Percentiles rank a stretch among this genome's conserved stretches.
Evolutionary conservation across 78 protist species (phyloP).

Genomic region (Dictyostelium discoideum): DNA sequence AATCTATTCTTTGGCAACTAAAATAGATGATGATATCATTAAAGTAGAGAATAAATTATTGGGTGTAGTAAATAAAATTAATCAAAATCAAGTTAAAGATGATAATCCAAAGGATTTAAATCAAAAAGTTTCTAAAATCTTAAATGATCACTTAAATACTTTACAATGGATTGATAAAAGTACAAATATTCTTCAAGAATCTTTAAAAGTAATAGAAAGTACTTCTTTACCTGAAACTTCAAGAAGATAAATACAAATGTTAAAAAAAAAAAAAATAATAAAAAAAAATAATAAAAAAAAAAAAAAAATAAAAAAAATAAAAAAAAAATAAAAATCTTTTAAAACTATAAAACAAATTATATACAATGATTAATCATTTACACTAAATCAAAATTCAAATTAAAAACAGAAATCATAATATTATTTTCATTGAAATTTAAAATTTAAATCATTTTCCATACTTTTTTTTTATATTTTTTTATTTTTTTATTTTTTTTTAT

Average conservation of each 20-base stretch:
- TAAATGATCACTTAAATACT: constrained; percentile 74
- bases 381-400: too few relatives aligned
- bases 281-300: neutral
- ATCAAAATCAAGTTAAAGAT: constrained; percentile 20
- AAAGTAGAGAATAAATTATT: constrained; percentile 47
- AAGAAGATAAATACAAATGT: neutral
- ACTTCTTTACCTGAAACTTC: constrained; percentile 6
- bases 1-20: constrained; percentile 60
- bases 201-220: constrained; percentile 21
- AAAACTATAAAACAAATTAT: too few relatives aligned
- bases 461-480: too few relatives aligned
- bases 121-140: constrained; percentile 57
- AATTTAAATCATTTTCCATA: too few relatives aligned
- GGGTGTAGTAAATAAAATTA: constrained; percentile 43
- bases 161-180: constrained; percentile 66
- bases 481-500: too few relatives aligned
- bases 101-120: constrained; percentile 60
- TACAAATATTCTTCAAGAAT: constrained; percentile 22
- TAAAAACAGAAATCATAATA: too few relatives aligned
- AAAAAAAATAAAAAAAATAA: too few relatives aligned
- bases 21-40: constrained; percentile 55
- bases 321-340: too few relatives aligned
- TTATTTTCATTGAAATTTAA: too few relatives aligned
- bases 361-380: too few relatives aligned
- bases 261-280: neutral